Evolutionary conservation across 1,139 yeast genomes (phyloP).

Genomic region (Magnusiomyces suaveolens): DNA sequence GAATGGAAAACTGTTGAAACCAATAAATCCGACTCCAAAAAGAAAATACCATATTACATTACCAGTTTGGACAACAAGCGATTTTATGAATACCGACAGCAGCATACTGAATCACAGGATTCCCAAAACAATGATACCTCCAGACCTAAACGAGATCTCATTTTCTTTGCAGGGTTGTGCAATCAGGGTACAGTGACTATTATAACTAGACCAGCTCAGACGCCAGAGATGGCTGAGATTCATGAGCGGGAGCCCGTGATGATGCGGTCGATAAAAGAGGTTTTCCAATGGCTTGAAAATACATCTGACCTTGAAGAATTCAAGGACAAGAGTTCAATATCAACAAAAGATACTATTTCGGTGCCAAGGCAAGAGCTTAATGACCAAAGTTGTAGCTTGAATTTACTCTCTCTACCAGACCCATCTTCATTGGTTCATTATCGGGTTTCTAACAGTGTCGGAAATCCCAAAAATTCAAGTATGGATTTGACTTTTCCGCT

Average conservation of each 20-base stretch:
- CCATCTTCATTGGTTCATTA: no score
- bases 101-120: background rate
- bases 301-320: constrained; percentile 15
- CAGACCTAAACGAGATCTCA: constrained; percentile 24
- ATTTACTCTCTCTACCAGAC: no score
- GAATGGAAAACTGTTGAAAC: constrained; percentile 51
- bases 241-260: constrained; percentile 68
- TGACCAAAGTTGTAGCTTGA: no score
- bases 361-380: no score
- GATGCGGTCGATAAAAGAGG: constrained; percentile 19
- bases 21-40: background rate
- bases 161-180: constrained; percentile 69
- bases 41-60: constrained; percentile 56
- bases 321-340: no score
- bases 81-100: background rate
- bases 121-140: background rate
- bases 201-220: constrained; percentile 60
- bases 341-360: no score
- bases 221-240: constrained; percentile 49
- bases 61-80: constrained; percentile 15
- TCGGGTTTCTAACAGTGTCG: no score
- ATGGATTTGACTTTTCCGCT: no score
- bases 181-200: constrained; percentile 53
- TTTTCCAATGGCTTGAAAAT: constrained; percentile 57
- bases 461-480: background rate